phyloP scores from a whole-genome alignment of 139 green algal genomes.

The Pleodorina starrii region DNA sequence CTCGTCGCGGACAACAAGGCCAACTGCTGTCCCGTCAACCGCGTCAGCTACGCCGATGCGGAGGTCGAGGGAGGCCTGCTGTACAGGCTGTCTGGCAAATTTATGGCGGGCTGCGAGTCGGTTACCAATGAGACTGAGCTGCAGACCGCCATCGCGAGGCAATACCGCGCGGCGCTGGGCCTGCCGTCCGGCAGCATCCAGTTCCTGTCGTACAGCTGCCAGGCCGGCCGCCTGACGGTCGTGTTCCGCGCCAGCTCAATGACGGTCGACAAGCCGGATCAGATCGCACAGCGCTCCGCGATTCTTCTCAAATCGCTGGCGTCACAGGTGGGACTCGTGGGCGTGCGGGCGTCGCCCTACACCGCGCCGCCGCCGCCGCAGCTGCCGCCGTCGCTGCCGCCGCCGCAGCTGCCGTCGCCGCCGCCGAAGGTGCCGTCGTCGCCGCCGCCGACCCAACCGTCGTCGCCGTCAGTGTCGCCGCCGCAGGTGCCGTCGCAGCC shows the following conservation, averaged over 20 bases:
- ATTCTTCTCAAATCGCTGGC: neutral
- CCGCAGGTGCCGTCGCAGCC: neutral
- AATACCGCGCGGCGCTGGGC: neutral
- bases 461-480: neutral
- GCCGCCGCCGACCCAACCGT: neutral
- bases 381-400: too few relatives aligned
- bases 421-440: too few relatives aligned
- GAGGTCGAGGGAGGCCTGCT: neutral
- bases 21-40: slow-evolving; percentile 28
- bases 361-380: too few relatives aligned
- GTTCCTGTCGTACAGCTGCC: slow-evolving; percentile 17
- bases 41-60: neutral
- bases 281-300: neutral
- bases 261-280: neutral
- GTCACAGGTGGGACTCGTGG: neutral
- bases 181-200: neutral
- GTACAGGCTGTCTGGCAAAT: neutral
- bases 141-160: neutral
- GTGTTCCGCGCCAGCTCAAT: neutral
- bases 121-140: neutral
- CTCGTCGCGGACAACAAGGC: neutral
- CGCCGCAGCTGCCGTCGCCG: too few relatives aligned
- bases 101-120: neutral
- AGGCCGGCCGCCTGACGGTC: neutral
- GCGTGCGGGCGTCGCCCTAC: neutral